phyloP scores from a whole-genome alignment of 73 alveolate genomes.

The Tetrahymena malaccensis region DNA sequence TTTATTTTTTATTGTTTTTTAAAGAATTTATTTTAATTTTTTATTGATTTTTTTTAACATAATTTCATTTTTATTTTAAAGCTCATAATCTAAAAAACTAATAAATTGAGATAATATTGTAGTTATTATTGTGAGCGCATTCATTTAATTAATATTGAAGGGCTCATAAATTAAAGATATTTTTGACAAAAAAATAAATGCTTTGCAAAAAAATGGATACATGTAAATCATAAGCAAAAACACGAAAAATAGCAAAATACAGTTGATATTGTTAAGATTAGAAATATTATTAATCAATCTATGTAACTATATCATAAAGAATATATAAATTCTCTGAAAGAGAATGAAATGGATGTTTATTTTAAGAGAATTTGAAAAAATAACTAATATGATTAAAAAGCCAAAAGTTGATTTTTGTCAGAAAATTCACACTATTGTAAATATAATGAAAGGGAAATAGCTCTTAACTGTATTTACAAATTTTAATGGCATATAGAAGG shows the following conservation, averaged over 20 bases:
- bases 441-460: background rate
- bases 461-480: background rate
- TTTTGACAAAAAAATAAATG: background rate
- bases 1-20: no score
- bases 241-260: background rate
- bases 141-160: no score
- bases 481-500: background rate
- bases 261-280: background rate
- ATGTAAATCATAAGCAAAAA: background rate
- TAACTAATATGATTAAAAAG: background rate
- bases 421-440: background rate
- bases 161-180: background rate
- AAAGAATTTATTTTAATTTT: no score
- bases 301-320: background rate
- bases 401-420: background rate
- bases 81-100: no score
- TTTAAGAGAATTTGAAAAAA: background rate
- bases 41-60: no score
- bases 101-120: no score
- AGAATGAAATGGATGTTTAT: background rate
- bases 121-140: no score
- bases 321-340: background rate
- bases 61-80: no score
- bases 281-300: background rate
- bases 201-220: background rate